Evolutionary conservation across 2,329 filamentous ascomycete genomes (phyloP).

Genomic region (Lachnellula cervina): DNA sequence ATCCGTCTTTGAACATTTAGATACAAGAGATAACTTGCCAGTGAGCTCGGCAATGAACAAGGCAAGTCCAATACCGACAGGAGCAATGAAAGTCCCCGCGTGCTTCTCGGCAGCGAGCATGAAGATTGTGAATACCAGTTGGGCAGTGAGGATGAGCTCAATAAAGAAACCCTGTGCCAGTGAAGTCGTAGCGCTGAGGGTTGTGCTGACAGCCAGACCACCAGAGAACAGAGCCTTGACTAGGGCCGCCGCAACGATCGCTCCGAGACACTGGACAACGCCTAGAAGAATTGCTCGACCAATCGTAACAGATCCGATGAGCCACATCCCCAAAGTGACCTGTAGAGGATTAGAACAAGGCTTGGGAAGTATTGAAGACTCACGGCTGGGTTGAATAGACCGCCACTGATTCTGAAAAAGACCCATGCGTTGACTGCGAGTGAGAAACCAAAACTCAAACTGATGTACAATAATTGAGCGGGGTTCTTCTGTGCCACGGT

Average conservation of each 20-base stretch:
- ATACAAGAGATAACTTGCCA: constrained; percentile 17
- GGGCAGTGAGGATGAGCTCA: constrained; percentile 44
- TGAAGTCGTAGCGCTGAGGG: constrained; percentile 36
- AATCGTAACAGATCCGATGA: constrained; percentile 34
- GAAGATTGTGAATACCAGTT: constrained; percentile 45
- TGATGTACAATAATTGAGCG: constrained; percentile 26
- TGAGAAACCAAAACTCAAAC: constrained; percentile 24
- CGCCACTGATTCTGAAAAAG: constrained; percentile 48
- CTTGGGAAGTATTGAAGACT: constrained; percentile 4
- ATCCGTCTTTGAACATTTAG: not conserved
- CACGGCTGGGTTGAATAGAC: constrained; percentile 47
- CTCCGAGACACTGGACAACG: constrained; percentile 32
- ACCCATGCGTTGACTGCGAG: constrained; percentile 49
- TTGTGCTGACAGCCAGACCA: constrained; percentile 39
- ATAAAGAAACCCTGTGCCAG: constrained; percentile 45
- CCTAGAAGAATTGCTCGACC: constrained; percentile 30
- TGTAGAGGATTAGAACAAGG: constrained; percentile 1
- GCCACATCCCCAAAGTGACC: constrained; percentile 35
- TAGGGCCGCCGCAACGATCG: constrained; percentile 37
- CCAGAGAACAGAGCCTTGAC: constrained; percentile 41
- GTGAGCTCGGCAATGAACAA: constrained; percentile 43
- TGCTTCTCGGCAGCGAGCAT: constrained; percentile 50
- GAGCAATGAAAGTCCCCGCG: constrained; percentile 43
- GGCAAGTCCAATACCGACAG: constrained; percentile 43
- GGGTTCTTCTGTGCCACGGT: constrained; percentile 7